Evolutionary conservation across 345 rosid genomes (phyloP).

Genomic region (Clarkia xantiana): DNA sequence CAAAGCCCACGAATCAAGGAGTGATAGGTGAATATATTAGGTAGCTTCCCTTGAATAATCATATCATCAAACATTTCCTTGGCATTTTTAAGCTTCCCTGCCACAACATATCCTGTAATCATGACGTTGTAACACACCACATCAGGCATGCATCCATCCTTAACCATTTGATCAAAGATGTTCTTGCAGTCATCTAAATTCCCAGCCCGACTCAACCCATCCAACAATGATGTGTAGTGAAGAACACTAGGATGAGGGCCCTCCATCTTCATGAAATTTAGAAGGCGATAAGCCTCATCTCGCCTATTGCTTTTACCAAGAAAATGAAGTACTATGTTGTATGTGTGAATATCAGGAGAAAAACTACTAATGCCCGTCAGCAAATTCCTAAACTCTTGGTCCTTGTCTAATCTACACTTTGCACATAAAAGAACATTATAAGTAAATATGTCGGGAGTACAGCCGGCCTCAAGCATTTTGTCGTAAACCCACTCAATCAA

Average conservation of each 20-base stretch:
- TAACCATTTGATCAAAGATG: conserved; percentile 62
- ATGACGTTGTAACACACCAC: conserved; percentile 77
- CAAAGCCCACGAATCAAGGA: conserved; percentile 81
- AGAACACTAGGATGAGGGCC: conserved; percentile 50
- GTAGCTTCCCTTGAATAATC: conserved; percentile 48
- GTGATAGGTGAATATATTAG: conserved; percentile 72
- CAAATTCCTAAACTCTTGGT: conserved; percentile 45
- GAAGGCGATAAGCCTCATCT: conserved; percentile 54
- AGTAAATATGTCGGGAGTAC: conserved; percentile 48
- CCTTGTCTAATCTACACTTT: conserved; percentile 59
- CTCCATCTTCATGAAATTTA: conserved; percentile 71
- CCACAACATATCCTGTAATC: conserved; percentile 60
- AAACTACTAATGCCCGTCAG: conserved; percentile 50
- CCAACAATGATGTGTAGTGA: conserved; percentile 82
- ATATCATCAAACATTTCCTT: conserved; percentile 48
- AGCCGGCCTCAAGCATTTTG: conserved; percentile 55
- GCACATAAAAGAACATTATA: conserved; percentile 62
- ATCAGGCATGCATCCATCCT: conserved; percentile 52
- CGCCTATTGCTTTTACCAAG: conserved; percentile 78
- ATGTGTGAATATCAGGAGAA: conserved; percentile 68
- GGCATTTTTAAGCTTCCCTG: conserved; percentile 60
- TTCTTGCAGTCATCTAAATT: conserved; percentile 69
- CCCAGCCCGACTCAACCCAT: conserved; percentile 80
- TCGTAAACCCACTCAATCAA: conserved; percentile 84
- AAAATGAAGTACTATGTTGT: conserved; percentile 66